Percentiles rank a stretch among this genome's conserved stretches.
These are phyloP conservation scores for Houttuynia cordata DNA, from an alignment of 164 flowering plant genomes.

Conservation along the genomic window DNA sequence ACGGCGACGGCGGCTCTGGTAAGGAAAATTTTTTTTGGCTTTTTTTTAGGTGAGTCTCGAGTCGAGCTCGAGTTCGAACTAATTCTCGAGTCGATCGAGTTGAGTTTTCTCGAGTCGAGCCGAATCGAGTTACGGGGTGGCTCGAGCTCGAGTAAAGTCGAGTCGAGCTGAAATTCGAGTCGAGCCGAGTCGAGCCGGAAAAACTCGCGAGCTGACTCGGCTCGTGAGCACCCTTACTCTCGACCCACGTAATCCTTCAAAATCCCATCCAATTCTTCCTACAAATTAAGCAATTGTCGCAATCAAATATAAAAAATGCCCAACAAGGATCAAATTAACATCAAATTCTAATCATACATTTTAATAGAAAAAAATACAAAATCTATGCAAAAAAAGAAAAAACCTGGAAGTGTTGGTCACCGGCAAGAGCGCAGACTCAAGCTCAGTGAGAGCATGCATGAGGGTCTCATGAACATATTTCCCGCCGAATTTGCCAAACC, in stretches of 20 bases:
- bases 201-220: too few species aligned
- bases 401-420: constrained; percentile 62
- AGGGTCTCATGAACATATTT: constrained; percentile 84
- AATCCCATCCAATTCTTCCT: too few species aligned
- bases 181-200: constrained; percentile 86
- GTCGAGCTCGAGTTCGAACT: too few species aligned
- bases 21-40: too few species aligned
- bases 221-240: too few species aligned
- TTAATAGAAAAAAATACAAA: neutral
- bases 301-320: neutral
- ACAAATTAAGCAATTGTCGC: neutral
- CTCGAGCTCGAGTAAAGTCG: too few species aligned
- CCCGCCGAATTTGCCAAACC: constrained; percentile 74
- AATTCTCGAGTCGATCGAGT: too few species aligned
- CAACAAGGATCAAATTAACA: neutral
- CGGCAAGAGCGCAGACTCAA: constrained; percentile 49
- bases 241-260: too few species aligned
- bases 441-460: constrained; percentile 72
- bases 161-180: constrained; percentile 82
- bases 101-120: too few species aligned
- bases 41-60: too few species aligned
- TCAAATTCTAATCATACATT: neutral
- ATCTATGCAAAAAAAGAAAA: neutral
- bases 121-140: too few species aligned
- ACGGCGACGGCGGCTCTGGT: too few species aligned